Conservation (phyloP, 352 stramenopile species). For the Globisporangium emineosum region DNA sequence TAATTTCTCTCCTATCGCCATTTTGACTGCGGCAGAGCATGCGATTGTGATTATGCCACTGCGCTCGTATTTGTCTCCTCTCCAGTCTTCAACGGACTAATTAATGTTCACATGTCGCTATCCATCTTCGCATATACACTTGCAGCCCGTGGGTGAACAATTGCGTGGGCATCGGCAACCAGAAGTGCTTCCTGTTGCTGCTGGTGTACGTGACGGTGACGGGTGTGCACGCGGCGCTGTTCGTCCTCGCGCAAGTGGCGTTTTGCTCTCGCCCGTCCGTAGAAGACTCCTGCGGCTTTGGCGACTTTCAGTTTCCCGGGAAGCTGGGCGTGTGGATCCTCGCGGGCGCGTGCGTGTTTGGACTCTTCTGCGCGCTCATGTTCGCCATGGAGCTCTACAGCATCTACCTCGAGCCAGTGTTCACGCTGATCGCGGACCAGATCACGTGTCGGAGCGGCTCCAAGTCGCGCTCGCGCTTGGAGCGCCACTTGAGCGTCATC, state of each 20-base stretch:
- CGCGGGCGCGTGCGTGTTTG: slow-evolving; percentile 63
- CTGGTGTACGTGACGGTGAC: slow-evolving; percentile 70
- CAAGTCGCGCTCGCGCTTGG: slow-evolving; percentile 58
- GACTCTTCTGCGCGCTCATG: slow-evolving; percentile 76
- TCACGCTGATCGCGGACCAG: slow-evolving; percentile 53
- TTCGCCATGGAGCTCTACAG: slow-evolving; percentile 77
- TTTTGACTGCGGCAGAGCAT: neutral
- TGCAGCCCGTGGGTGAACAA: slow-evolving; percentile 86
- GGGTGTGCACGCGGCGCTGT: slow-evolving; percentile 47
- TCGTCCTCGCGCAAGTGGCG: slow-evolving; percentile 51
- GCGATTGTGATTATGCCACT: neutral
- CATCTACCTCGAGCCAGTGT: slow-evolving; percentile 60
- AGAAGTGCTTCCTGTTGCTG: slow-evolving; percentile 78
- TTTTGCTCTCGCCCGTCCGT: slow-evolving; percentile 32
- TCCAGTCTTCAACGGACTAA: neutral
- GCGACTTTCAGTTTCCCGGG: slow-evolving; percentile 56
- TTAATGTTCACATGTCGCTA: neutral
- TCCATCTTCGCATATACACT: neutral
- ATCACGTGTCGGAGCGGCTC: slow-evolving; percentile 45
- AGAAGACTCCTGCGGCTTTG: slow-evolving; percentile 61
- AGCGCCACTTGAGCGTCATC: slow-evolving; percentile 73
- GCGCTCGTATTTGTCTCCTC: neutral
- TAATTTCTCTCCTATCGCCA: neutral
- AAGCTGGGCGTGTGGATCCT: slow-evolving; percentile 64
- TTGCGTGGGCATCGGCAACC: slow-evolving; percentile 79